Evolutionary conservation across 169 alveolate species (phyloP).

Genomic region (Sarcocystis neurona): DNA sequence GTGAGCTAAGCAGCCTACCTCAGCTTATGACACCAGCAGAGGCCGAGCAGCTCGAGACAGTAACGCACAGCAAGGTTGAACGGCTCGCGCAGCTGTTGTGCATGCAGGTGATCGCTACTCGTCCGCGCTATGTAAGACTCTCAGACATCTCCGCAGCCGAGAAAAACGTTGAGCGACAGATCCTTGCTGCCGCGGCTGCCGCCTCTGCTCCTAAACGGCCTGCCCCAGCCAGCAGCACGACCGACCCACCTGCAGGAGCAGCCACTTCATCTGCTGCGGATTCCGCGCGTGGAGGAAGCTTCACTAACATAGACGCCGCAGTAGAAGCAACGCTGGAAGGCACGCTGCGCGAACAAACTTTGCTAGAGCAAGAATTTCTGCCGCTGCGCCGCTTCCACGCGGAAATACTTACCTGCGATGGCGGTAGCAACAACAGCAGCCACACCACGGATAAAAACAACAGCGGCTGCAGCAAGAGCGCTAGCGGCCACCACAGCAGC

Average conservation of each 20-base stretch:
- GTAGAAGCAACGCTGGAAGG: background rate
- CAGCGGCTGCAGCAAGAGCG: slow-evolving; percentile 4
- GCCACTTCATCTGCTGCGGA: too few relatives aligned
- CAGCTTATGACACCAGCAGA: too few relatives aligned
- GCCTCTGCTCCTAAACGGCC: too few relatives aligned
- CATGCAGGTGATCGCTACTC: slow-evolving; percentile 31
- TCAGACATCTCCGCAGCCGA: background rate
- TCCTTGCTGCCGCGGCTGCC: slow-evolving; percentile 9
- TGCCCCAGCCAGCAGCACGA: background rate
- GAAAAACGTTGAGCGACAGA: background rate
- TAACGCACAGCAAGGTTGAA: background rate
- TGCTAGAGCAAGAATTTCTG: slow-evolving; percentile 24
- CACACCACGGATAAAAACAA: background rate
- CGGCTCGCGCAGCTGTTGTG: background rate
- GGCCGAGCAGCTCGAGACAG: too few relatives aligned
- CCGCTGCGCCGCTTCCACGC: background rate
- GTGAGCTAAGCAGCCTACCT: background rate
- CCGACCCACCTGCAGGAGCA: background rate
- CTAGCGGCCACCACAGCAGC: background rate
- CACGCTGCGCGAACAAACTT: background rate
- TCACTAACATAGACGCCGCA: background rate
- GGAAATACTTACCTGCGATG: background rate
- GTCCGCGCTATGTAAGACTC: background rate
- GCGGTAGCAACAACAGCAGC: background rate
- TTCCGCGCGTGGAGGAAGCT: too few relatives aligned